Base-by-base conservation (phyloP, 305 asterid species). In the Fraxinus sp. region DNA sequence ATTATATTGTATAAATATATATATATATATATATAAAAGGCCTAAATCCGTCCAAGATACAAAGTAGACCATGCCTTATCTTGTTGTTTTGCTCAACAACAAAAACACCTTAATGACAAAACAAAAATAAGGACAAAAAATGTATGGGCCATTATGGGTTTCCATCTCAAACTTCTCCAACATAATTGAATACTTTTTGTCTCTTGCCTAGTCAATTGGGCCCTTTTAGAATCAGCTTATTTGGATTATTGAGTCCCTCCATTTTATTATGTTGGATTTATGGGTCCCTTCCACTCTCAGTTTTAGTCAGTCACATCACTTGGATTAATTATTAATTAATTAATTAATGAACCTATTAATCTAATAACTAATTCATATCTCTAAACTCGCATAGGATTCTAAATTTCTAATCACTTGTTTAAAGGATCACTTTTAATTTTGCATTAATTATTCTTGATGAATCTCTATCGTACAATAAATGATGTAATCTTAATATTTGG, bases 341-440 rank as follows among this genome's bases (percentile, higher is more conserved):
- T 36, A 59, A 30, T 33, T 28, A 76, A 81, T 66, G 66, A 81
- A 70, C 81, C 76, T 77, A 44, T 66, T 81, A 79, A 83, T 68
- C 77, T 74, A 72, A 77, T 75, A 62, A 70, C 73, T 81, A 78
- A 76, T 66, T 76, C 71, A 36, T 77, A 84, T 82, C 87, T 59
- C 77, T 55, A 80, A 75, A 75, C 88, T 74, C 44, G 88, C 83
- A 83, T 87, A 68, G 88, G 88, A 85, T 87, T 85, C 90, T 22
- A 22, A 22, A 22, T 22, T 22, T 22, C 24, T 81, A 73, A 49
- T 79, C 14, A 81, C 76, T 79, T 79, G 66, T 68, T 68, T 28
- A 68, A 11, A 68, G 74, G 33, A 68, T 68, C 4, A 68, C 24
- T 8, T 76, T 35, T 76, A 9, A 7, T 44, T 16, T 4, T 41